Evolutionary conservation across 345 rosid species (phyloP), one percentile per base, ranked within the genome.

Genomic region (Durio zibethinus): DNA sequence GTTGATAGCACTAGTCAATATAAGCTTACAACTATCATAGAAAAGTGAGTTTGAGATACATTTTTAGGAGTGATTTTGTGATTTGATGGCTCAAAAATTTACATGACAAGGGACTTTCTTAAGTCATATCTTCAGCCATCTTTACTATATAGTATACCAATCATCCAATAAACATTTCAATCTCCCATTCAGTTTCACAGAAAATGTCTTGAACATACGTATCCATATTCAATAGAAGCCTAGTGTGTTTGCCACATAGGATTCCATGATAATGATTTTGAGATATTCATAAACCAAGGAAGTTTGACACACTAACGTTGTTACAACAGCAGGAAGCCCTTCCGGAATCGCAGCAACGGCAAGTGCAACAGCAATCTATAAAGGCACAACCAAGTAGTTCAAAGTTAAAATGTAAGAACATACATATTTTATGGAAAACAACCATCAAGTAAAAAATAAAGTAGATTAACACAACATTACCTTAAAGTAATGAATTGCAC

Each of bases 281-380:
- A 53, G 74, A 65, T 52, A 52, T 48, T 67, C 45, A 60, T 53
- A 76, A 7, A 60, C 8, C 59, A 71, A 42, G 33, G 38, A 73
- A 63, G 72, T 62, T 60, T 72, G 42, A 80, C 83, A 77, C 76
- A 87, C 97, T 89, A 76, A 96, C 99, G 98, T 96, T 38, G 99
- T 93, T 76, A 96, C 99, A 84, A 96, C 99, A 79, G 99, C 99
- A 75, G 99, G 99, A 89, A 96, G 99, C 84, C 98, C 99, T 90
- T 96, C 99, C 48, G 99, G 98, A 80, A 96, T 96, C 53, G 99
- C 99, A 72, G 99, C 99, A 84, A 96, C 99, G 77, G 99, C 99
- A 83, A 96, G 98, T 81, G 99, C 99, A 85, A 96, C 98, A 65
- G 99, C 99, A 84, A 96, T 96, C 99, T 93, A 85, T 82, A 86